Evolutionary conservation across 345 rosid species (phyloP), one percentile per base, ranked within the genome.

Genomic region (Pugionium dolabratum): DNA sequence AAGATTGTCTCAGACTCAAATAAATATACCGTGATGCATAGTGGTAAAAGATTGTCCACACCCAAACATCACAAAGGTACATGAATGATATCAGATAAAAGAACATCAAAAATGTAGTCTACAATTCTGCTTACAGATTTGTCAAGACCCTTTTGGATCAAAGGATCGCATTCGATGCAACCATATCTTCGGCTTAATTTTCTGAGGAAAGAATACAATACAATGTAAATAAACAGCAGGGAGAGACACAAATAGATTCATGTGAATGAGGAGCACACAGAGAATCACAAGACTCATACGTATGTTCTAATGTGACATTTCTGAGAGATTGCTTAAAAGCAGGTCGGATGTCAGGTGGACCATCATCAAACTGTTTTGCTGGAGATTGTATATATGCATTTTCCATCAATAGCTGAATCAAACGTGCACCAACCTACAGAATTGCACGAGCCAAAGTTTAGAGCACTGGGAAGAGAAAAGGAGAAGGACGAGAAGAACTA

Each of bases 341-440:
- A 63, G 99, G 99, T 31, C 93, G 93, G 74, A 91, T 72, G 58
- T 91, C 94, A 59, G 87, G 95, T 31, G 88, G 87, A 74, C 72
- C 80, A 77, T 84, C 96, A n/a, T 85, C 90, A 63, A 80, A 54
- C 69, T 84, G 87, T 77, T 89, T 85, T 6, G 73, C 71, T 10
- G 91, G 97, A 71, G 97, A 87, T 71, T 91, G 97, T 75, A 95
- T 85, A 80, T 85, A 81, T 32, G 99, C 97, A 25, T 85, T 91
- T 65, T 95, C 91, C 44, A 85, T 76, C 72, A 91, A 81, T 63
- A 91, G 76, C 72, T 95, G 91, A 69, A 95, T 82, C 85, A 95
- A 77, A 42, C 91, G 87, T 64, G 85, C 75, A 25, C 99, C 99
- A 75, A 95, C 87, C 99, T 95, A 84, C 6, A 69, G 2, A 18